phyloP scores from a whole-genome alignment of 345 rosid species.

The Stellera chamaejasme region DNA sequence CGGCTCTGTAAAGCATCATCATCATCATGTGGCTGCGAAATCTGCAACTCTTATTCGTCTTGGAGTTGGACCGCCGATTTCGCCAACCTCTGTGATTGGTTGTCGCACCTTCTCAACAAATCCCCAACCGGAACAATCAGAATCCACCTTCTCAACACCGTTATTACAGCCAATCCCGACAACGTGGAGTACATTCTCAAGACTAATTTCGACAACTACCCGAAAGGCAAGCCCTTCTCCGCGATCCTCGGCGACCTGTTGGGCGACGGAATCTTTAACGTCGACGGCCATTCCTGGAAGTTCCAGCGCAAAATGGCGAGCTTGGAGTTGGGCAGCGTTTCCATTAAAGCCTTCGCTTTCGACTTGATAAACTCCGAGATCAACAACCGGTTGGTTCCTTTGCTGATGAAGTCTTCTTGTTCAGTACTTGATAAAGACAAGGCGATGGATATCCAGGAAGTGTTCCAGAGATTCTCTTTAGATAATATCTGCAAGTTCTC shows the following conservation, averaged over 20 bases:
- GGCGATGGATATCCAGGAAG: constrained; percentile 48
- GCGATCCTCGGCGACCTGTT: constrained; percentile 53
- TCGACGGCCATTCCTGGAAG: constrained; percentile 59
- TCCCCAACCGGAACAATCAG: constrained; percentile 34
- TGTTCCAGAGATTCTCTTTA: constrained; percentile 56
- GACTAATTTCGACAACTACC: constrained; percentile 56
- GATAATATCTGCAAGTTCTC: constrained; percentile 53
- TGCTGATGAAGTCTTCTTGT: constrained; percentile 21
- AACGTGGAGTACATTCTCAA: constrained; percentile 58
- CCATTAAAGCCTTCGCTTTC: constrained; percentile 34
- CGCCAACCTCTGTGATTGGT: constrained; percentile 41
- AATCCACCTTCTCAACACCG: constrained; percentile 38
- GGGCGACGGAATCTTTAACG: constrained; percentile 67
- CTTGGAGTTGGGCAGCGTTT: constrained; percentile 47
- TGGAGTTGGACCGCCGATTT: constrained; percentile 29
- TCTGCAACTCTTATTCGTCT: constrained; percentile 25
- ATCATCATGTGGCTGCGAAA: constrained; percentile 33
- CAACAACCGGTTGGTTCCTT: constrained; percentile 30
- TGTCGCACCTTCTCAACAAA: constrained; percentile 29
- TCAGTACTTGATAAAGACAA: constrained; percentile 10
- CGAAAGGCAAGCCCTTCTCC: constrained; percentile 58
- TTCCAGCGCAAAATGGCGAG: constrained; percentile 62
- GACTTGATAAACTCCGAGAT: constrained; percentile 38
- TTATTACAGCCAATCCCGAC: constrained; percentile 44
- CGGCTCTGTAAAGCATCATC: neutral